phyloP scores from a whole-genome alignment of 169 alveolate species.

The Eimeria falciformis region DNA sequence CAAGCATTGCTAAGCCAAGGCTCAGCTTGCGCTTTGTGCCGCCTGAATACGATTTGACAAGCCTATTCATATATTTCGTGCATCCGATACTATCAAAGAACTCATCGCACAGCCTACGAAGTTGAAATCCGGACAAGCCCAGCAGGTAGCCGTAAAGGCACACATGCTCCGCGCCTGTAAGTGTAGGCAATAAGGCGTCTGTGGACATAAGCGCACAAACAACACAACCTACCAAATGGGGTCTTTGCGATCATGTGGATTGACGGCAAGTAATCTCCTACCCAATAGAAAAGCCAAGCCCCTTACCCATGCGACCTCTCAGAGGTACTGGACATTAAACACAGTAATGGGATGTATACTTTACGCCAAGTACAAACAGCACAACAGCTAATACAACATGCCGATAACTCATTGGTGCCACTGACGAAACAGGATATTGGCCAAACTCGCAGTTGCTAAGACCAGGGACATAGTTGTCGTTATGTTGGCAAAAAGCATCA shows the following conservation, averaged over 20 bases:
- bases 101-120: constrained; percentile 8
- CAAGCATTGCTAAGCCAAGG: constrained; percentile 52
- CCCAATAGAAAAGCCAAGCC: no score
- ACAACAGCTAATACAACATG: not conserved
- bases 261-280: no score
- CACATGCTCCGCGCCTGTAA: constrained; percentile 67
- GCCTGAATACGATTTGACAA: constrained; percentile 60
- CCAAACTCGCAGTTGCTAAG: no score
- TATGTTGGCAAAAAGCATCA: not conserved
- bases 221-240: not conserved
- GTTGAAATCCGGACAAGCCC: constrained; percentile 12
- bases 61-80: constrained; percentile 45
- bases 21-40: constrained; percentile 78
- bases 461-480: not conserved
- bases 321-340: no score
- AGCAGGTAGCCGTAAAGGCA: constrained; percentile 55
- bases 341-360: no score
- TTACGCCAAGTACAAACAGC: not conserved
- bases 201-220: constrained; percentile 7
- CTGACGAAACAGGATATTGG: no score
- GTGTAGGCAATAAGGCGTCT: constrained; percentile 61
- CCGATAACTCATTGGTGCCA: not conserved
- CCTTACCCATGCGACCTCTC: no score
- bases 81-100: constrained; percentile 60
- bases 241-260: not conserved